Conservation (phyloP, 495 filamentous ascomycete species). For the Xylaria palmicola region DNA sequence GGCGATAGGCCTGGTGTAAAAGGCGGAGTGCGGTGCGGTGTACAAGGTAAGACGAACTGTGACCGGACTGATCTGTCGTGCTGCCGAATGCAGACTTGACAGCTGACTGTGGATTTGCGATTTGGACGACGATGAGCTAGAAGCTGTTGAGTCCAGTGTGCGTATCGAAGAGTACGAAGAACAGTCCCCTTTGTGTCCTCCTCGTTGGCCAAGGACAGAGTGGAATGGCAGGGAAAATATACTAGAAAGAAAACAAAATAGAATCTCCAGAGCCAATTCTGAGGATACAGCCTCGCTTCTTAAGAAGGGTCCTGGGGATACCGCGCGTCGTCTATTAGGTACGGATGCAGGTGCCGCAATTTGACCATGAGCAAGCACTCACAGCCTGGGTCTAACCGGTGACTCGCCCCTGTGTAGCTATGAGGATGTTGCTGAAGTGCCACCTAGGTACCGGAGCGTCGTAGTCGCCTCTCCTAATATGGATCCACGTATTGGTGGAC, state of each 20-base stretch:
- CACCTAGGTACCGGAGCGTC: too few relatives aligned
- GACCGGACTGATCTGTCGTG: background rate
- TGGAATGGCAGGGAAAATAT: background rate
- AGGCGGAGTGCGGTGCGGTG: background rate
- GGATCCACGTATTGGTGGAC: background rate
- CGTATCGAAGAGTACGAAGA: background rate
- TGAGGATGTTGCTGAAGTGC: background rate
- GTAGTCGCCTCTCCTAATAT: background rate
- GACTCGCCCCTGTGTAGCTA: conserved; percentile 4
- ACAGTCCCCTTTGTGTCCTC: background rate
- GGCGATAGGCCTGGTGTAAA: background rate
- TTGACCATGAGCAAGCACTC: background rate
- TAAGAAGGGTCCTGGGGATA: background rate
- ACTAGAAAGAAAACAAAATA: background rate
- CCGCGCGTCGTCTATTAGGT: conserved; percentile 8
- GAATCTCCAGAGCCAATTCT: background rate
- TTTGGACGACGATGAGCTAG: background rate
- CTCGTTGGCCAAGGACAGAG: background rate
- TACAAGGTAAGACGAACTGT: background rate
- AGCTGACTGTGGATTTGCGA: background rate
- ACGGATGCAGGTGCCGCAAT: conserved; percentile 15
- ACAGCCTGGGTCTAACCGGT: background rate
- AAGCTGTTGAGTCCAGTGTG: background rate
- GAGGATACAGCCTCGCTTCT: background rate
- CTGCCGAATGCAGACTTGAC: background rate